phyloP scores from a whole-genome alignment of 805 yeast species.

The Ogataea wickerhamii region DNA sequence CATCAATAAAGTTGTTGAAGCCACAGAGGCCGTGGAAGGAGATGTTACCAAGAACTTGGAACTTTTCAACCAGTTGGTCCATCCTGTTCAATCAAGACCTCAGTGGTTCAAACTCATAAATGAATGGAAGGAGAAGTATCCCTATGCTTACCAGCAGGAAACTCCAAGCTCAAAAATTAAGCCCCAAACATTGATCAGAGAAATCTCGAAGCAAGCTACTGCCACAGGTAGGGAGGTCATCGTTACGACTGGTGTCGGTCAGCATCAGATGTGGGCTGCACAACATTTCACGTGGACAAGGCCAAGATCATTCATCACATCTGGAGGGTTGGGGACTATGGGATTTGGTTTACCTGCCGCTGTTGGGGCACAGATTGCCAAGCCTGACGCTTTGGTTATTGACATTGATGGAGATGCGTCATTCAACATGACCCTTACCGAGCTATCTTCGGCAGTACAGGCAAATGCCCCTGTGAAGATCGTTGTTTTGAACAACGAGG shows the following conservation, averaged over 20 bases:
- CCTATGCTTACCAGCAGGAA: constrained; percentile 78
- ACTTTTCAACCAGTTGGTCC: constrained; percentile 66
- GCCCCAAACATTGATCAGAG: constrained; percentile 87
- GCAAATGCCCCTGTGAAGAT: constrained; percentile 88
- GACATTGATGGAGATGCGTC: constrained; percentile 99
- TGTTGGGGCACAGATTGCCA: constrained; percentile 96
- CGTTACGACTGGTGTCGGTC: constrained; percentile 98
- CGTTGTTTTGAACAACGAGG: constrained; percentile 90
- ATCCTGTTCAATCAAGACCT: constrained; percentile 60
- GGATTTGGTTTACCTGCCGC: constrained; percentile 98
- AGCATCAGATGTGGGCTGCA: constrained; percentile 99
- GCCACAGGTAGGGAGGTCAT: constrained; percentile 69
- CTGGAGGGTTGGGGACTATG: constrained; percentile 99
- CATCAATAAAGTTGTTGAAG: constrained; percentile 95
- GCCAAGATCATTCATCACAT: constrained; percentile 93
- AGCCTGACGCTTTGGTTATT: constrained; percentile 90
- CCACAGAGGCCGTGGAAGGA: constrained; percentile 96
- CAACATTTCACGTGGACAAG: constrained; percentile 92
- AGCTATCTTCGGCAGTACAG: constrained; percentile 91
- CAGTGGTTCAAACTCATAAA: constrained; percentile 76
- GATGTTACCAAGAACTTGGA: constrained; percentile 81
- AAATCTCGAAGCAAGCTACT: constrained; percentile 68
- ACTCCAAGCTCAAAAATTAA: constrained; percentile 77
- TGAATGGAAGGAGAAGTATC: constrained; percentile 83
- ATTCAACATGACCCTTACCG: constrained; percentile 96